Evolutionary conservation across 768 basidiomycete genomes (phyloP).

Genomic region (Mycena sanguinolenta): DNA sequence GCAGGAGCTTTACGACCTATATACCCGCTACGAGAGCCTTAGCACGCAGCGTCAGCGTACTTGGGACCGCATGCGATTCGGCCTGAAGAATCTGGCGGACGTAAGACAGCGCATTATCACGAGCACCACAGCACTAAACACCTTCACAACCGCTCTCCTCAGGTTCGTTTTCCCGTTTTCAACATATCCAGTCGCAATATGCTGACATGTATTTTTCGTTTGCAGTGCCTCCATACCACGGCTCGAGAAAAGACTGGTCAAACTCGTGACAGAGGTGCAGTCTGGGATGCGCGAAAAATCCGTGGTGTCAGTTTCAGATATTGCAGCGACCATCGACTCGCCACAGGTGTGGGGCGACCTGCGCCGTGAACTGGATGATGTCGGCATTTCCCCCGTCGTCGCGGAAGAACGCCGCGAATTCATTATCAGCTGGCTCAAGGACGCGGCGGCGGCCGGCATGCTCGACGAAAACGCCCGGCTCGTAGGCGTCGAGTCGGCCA

Average conservation of each 20-base stretch:
- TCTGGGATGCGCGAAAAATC: conserved; percentile 38
- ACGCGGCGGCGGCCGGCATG: conserved; percentile 23
- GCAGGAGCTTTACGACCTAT: conserved; percentile 31
- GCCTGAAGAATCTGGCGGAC: conserved; percentile 34
- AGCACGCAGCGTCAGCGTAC: conserved; percentile 34
- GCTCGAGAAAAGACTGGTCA: conserved; percentile 33
- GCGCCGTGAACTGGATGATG: conserved; percentile 35
- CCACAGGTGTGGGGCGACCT: conserved; percentile 35
- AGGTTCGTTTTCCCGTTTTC: conserved; percentile 15
- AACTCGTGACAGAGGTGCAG: conserved; percentile 34
- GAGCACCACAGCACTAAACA: conserved; percentile 27
- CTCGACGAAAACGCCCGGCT: conserved; percentile 12
- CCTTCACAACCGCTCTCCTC: conserved; percentile 27
- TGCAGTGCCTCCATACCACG: conserved; percentile 31
- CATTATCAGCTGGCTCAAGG: conserved; percentile 34
- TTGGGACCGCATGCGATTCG: conserved; percentile 39
- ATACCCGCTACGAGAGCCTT: conserved; percentile 30
- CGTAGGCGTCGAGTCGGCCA: conserved; percentile 10
- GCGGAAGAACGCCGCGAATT: conserved; percentile 33
- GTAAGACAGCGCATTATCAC: conserved; percentile 29
- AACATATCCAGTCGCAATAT: not conserved
- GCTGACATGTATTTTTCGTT: not conserved
- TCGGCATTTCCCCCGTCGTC: conserved; percentile 33
- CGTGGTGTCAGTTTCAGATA: conserved; percentile 23
- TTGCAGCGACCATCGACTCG: conserved; percentile 30